A percentile compares a stretch with the other conserved stretches of the same genome.
These are phyloP conservation scores for Rubus idaeus DNA, from an alignment of 306 rosid species.

Conservation along the genomic window DNA sequence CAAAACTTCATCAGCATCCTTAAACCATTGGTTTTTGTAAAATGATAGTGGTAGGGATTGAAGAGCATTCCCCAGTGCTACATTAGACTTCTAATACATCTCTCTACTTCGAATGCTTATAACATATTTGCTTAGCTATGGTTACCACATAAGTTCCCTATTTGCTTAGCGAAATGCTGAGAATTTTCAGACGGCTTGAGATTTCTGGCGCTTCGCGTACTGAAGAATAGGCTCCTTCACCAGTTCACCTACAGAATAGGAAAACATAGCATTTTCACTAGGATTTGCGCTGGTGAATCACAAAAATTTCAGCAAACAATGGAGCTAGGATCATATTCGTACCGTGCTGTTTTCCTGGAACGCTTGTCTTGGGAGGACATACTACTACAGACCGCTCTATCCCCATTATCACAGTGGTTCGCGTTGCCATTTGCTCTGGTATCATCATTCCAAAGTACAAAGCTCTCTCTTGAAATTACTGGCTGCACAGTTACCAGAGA, in stretches of 20 bases:
- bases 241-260: conserved; percentile 32
- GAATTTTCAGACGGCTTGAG: conserved; percentile 44
- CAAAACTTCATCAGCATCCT: neutral
- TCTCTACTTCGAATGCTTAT: neutral
- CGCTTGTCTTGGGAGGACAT: conserved; percentile 66
- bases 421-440: conserved; percentile 43
- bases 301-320: neutral
- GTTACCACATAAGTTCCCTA: neutral
- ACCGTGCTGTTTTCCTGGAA: conserved; percentile 88
- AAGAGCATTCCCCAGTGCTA: neutral
- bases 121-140: neutral
- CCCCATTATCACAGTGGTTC: conserved; percentile 51
- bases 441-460: conserved; percentile 44
- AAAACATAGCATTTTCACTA: neutral
- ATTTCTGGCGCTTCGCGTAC: conserved; percentile 72
- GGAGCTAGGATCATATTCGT: neutral
- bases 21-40: no score
- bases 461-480: conserved; percentile 80
- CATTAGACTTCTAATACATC: neutral
- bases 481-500: conserved; percentile 50
- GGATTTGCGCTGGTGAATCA: neutral
- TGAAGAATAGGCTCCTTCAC: conserved; percentile 91
- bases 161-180: neutral
- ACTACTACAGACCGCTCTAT: conserved; percentile 44
- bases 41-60: no score